Base-by-base conservation (phyloP, 108 stramenopile species). In the Craspedostauros australis region DNA sequence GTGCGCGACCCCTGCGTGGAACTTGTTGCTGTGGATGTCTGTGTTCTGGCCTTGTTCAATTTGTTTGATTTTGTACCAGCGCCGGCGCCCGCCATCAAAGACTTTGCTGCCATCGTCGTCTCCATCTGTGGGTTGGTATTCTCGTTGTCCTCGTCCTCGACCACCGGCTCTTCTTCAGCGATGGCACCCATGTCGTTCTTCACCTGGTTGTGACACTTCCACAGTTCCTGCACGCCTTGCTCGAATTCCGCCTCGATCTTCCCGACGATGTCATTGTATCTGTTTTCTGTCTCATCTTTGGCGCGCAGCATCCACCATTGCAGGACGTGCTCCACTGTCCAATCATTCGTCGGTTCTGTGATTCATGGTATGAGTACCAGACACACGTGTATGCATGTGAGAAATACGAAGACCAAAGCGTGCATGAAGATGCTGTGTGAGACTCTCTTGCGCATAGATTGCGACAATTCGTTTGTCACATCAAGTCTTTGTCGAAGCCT, bases 321-420 rank as follows among this genome's bases (percentile, higher is more conserved):
- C 39, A 89, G 29, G 15, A 85, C 70, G 60, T 89, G 66, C 53
- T 89, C 87, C 14, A 89, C 65, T 6, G 78, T 83, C 87, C 87
- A 89, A 4, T 66, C 44, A 21, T 72, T 57, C 46, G 59, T 66
- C 1, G 87, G 87, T 55, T 82, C 79, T 64, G 22, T 36, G 14
- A 31, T 12, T 33, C 30, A 28, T 3, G 19, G 36, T 18, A 33
- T 16, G 0, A 39, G 38, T 16, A 24, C 4, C 14, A 0, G 40
- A 45, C 21, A 50, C 15, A 21, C 47, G 55, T 1, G 31, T 39
- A 31, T 57, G 52, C 22, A 50, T 58, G 9, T 84, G 53, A 26
- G 71, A 79, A 48, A 95, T 92, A 40, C 87, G 79, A 69, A 96
- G 93, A 67, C 95, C 95, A 66, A 99, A 98, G 44, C 99, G 86